phyloP scores from a whole-genome alignment of 345 rosid species.

The Eucalyptus shirleyi region DNA sequence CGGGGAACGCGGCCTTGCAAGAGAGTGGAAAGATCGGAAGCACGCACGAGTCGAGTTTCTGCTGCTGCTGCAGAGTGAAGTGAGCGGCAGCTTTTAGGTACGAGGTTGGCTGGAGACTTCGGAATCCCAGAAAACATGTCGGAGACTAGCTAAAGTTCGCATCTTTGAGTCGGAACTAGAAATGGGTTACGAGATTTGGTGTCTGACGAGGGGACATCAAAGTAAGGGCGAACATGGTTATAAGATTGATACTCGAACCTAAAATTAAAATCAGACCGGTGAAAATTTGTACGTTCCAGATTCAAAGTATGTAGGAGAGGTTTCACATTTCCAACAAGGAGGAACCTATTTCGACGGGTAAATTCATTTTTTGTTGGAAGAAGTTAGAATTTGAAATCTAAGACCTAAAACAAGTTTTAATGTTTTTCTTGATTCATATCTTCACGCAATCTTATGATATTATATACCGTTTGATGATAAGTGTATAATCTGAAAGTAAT shows the following conservation, averaged over 20 bases:
- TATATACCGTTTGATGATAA: rapidly evolving
- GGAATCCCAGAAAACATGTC: not conserved
- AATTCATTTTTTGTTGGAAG: rapidly evolving
- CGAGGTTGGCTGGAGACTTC: not conserved
- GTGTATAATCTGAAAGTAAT: rapidly evolving
- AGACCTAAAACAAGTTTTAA: rapidly evolving
- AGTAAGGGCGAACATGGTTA: no score
- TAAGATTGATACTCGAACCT: no score
- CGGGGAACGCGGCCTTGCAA: constrained; percentile 11
- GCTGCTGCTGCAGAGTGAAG: not conserved
- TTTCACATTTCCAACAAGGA: rapidly evolving
- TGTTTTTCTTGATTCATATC: rapidly evolving
- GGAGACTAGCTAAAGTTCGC: not conserved
- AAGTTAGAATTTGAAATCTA: rapidly evolving
- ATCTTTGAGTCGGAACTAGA: not conserved
- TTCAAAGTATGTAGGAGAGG: rapidly evolving
- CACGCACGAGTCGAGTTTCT: not conserved
- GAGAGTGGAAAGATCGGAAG: constrained; percentile 3
- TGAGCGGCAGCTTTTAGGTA: not conserved
- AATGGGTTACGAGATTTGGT: not conserved
- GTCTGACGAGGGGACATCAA: not conserved
- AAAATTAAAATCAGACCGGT: no score
- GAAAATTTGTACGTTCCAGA: rapidly evolving
- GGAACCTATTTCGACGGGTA: rapidly evolving
- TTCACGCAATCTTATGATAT: rapidly evolving